Percentiles rank a stretch among this genome's conserved stretches.
Conservation (phyloP, 2,329 filamentous ascomycete genomes). For the Chaetomium sp. region DNA sequence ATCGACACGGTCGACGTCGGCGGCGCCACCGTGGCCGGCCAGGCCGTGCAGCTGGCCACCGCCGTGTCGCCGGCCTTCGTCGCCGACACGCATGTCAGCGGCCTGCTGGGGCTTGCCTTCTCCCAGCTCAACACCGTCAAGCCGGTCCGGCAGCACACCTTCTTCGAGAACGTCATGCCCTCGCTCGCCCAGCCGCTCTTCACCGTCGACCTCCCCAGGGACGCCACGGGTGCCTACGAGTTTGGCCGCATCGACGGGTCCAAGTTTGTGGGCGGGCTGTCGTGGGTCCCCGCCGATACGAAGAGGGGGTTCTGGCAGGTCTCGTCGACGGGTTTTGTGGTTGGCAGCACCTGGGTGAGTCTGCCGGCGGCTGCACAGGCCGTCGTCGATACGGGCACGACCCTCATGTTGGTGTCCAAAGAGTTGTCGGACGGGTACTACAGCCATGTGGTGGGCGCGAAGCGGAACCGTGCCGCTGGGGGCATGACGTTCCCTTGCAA, state of each 20-base stretch:
- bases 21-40: constrained; percentile 60
- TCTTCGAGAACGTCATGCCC: constrained; percentile 70
- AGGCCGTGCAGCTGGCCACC: constrained; percentile 69
- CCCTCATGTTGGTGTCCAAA: constrained; percentile 61
- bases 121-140: constrained; percentile 65
- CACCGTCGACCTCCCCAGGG: constrained; percentile 67
- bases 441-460: constrained; percentile 48
- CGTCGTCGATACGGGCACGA: constrained; percentile 63
- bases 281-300: constrained; percentile 63
- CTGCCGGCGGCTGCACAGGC: constrained; percentile 46
- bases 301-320: constrained; percentile 72
- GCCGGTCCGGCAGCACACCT: constrained; percentile 67
- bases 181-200: constrained; percentile 67
- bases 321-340: constrained; percentile 56
- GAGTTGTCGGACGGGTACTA: constrained; percentile 55
- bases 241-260: constrained; percentile 69
- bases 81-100: constrained; percentile 62
- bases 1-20: constrained; percentile 69
- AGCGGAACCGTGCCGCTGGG: constrained; percentile 44
- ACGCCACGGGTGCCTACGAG: constrained; percentile 66
- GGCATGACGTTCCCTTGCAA: constrained; percentile 53
- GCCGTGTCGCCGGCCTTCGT: constrained; percentile 60
- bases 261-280: constrained; percentile 64
- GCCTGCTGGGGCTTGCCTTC: constrained; percentile 71
- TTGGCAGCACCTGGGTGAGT: constrained; percentile 46